Evolutionary conservation across 495 filamentous ascomycete genomes (phyloP), one percentile per base, ranked within the genome.

Genomic region (Choiromyces venosus): DNA sequence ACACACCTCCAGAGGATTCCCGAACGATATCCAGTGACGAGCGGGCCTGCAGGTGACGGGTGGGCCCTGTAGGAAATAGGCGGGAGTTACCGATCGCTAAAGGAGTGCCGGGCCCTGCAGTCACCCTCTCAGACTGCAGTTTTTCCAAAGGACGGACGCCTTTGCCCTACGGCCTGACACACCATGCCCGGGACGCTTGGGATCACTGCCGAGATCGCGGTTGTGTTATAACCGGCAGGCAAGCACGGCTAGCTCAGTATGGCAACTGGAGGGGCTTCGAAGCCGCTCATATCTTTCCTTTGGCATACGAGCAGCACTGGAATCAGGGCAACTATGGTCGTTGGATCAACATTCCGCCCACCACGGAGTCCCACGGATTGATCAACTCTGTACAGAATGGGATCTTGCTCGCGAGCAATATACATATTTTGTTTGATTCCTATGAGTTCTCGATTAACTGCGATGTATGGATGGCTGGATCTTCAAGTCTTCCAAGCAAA

Each of bases 321-420:
- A 75, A 52, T 61, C 12, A 75, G 39, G 9, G 76, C 40, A 72
- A 76, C 77, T 83, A 76, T 71, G 42, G 69, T 66, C 70, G 76
- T 64, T 83, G 76, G 82, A 83, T 84, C 56, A 82, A 75, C 21
- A 80, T 79, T 80, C 42, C 66, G 35, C 71, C 73, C 37, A 38
- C 68, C 69, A 72, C 29, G 37, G 36, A 64, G 35, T 52, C 72
- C 33, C 39, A 39, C 38, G 71, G 70, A 74, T 37, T 56, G 16
- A 83, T 84, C 64, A 82, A 83, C 75, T 83, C 83, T 25, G 71
- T 81, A 68, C 81, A 83, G 46, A 83, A 83, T 81, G 81, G 81
- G 25, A 71, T 84, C 40, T 76, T 84, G 39, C 76, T 84, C 66
- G 37, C 46, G 18, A 56, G 42, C 39, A 56, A 65, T 77, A 76